Evolutionary conservation across 495 filamentous ascomycete genomes (phyloP).

Genomic region (Hypoxylon lienhwacheense): DNA sequence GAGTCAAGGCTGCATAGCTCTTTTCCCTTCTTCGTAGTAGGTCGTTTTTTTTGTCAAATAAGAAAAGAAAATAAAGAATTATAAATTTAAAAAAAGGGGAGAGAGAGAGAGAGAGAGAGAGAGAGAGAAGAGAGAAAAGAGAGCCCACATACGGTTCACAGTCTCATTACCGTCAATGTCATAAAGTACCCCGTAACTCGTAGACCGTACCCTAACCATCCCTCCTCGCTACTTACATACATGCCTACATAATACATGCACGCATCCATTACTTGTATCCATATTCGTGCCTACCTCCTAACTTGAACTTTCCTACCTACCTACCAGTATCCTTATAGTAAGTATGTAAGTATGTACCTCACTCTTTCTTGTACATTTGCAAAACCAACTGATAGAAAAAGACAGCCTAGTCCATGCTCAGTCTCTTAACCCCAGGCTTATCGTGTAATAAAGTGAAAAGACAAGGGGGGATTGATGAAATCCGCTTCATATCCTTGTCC

Average conservation of each 20-base stretch:
- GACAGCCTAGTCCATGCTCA: slow-evolving; percentile 18
- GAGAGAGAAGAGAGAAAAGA: slow-evolving; percentile 2
- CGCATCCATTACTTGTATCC: no score
- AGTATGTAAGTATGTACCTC: no score
- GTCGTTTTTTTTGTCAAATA: slow-evolving; percentile 10
- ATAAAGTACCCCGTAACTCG: slow-evolving; percentile 1
- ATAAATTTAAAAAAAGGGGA: no score
- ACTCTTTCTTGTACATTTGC: slow-evolving; percentile 26
- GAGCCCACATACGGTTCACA: slow-evolving; percentile 7
- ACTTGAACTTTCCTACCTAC: no score
- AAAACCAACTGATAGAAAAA: slow-evolving; percentile 14
- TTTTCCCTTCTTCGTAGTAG: slow-evolving; percentile 1
- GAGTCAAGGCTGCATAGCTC: slow-evolving; percentile 9
- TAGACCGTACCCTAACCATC: slow-evolving; percentile 3
- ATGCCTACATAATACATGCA: no score
- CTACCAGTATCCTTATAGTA: no score
- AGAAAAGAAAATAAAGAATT: no score
- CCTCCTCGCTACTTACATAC: slow-evolving; percentile 8
- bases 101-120: no score
- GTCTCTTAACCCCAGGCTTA: slow-evolving; percentile 24
- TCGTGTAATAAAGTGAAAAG: slow-evolving; percentile 30
- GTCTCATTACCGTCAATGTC: slow-evolving; percentile 17
- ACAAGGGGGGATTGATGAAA: slow-evolving; percentile 26
- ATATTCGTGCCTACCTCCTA: no score
- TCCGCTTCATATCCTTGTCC: slow-evolving; percentile 31